phyloP scores from a whole-genome alignment of 108 stramenopile genomes.

The Pelagomonas calceolata region DNA sequence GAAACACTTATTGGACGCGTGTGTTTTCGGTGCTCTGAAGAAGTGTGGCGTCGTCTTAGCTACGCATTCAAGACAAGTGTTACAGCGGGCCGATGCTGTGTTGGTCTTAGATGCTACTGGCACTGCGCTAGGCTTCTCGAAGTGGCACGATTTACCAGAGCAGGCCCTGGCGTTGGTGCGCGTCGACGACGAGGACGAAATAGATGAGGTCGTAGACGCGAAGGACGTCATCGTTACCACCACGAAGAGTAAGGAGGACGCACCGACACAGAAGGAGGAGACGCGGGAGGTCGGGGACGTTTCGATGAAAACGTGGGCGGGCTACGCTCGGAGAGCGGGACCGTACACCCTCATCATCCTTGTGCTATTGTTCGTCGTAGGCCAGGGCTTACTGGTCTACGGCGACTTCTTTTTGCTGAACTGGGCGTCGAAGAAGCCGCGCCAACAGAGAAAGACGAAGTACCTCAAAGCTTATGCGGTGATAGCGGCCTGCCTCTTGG shows the following conservation, averaged over 20 bases:
- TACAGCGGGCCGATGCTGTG: slow-evolving; percentile 11
- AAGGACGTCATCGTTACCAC: too few species aligned
- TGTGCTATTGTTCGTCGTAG: neutral
- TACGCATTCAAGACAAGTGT: slow-evolving; percentile 16
- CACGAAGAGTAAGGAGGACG: too few species aligned
- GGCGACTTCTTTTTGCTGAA: neutral
- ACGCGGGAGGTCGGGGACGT: neutral
- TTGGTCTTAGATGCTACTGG: slow-evolving; percentile 11
- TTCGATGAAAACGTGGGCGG: neutral
- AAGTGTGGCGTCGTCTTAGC: slow-evolving; percentile 22
- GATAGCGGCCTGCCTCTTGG: neutral
- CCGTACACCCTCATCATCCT: neutral
- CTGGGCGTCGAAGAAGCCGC: neutral
- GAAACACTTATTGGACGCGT: slow-evolving; percentile 8
- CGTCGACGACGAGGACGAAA: neutral
- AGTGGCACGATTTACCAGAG: too few species aligned
- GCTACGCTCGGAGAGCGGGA: neutral
- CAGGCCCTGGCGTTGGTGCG: too few species aligned
- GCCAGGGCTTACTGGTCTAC: neutral
- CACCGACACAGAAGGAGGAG: too few species aligned
- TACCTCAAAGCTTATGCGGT: slow-evolving; percentile 3
- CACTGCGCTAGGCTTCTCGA: neutral
- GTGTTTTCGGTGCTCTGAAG: slow-evolving; percentile 10
- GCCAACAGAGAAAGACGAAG: neutral
- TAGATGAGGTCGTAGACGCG: neutral